Evolutionary conservation across 2,329 filamentous ascomycete genomes (phyloP).

Genomic region (Penicillium glabrum): DNA sequence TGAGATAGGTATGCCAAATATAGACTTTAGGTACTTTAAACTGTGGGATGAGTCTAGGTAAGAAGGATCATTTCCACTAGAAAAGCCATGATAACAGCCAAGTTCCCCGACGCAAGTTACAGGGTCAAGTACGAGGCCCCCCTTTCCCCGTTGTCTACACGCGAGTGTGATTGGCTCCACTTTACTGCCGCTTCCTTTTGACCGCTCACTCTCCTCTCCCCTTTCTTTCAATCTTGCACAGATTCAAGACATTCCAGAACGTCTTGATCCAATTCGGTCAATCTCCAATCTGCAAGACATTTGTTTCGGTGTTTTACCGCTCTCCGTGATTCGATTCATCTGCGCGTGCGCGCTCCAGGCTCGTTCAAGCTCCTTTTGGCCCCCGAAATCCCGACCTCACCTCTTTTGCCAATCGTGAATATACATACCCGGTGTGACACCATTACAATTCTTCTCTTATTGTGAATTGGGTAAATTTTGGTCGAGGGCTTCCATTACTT

Average conservation of each 20-base stretch:
- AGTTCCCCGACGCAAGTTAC: too few relatives aligned
- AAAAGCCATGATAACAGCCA: background rate
- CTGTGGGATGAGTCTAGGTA: too few relatives aligned
- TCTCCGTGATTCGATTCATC: background rate
- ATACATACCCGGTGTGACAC: constrained; percentile 9
- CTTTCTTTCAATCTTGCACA: constrained; percentile 19
- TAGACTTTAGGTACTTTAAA: background rate
- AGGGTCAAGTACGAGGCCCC: constrained; percentile 1
- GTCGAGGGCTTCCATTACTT: background rate
- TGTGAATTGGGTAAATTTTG: background rate
- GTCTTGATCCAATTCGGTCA: background rate
- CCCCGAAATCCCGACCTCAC: constrained; percentile 14
- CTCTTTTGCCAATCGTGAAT: constrained; percentile 1
- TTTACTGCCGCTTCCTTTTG: constrained; percentile 16
- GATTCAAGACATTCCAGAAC: background rate
- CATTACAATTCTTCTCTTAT: background rate
- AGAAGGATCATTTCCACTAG: background rate
- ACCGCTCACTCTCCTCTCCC: constrained; percentile 24
- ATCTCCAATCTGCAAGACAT: constrained; percentile 1
- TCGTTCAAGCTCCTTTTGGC: constrained; percentile 4
- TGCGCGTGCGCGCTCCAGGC: constrained; percentile 8
- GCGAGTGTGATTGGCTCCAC: constrained; percentile 19
- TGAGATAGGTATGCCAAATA: background rate
- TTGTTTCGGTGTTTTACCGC: background rate
- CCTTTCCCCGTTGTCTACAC: constrained; percentile 12